Base-by-base conservation (phyloP, 2,329 filamentous ascomycete genomes). In the Sporothrix sp. region DNA sequence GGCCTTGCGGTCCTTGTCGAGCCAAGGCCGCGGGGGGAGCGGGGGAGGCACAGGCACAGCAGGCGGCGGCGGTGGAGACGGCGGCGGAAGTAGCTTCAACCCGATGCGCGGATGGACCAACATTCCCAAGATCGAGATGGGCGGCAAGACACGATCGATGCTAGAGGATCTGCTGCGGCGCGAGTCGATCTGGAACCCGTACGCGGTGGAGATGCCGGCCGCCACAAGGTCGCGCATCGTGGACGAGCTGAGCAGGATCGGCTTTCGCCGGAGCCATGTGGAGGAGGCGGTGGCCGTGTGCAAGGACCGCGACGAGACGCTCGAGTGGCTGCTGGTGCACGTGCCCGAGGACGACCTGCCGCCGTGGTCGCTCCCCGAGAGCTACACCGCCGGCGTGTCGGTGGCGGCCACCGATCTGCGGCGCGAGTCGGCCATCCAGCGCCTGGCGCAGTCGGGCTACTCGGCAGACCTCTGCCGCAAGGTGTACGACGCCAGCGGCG, bases 281-380 rank as follows among this genome's bases (percentile, higher is more conserved):
- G 82, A 94, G 62, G 93, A 98, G 68, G 91, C 93, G 8, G 79
- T 86, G 1, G 81, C 81, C 39, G 81, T 90, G 60, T 96, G 90
- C 70, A 94, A 91, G 65, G 89, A 95, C 63, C 78, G 85, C 27
- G 90, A 96, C 63, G 93, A 98, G 67, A 84, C 88, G 14, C 74
- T 98, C 2, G 91, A 97, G 65, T 98, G 93, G 93, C 75, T 98
- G 14, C 76, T 98, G 44, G 90, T 97, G 47, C 91, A 98, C 66
- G 89, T 98, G 2, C 93, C 93, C 1, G 93, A 98, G 63, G 93
- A 98, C 63, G 93, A 97, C 61, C 71, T 97, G n/a, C 93, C 93
- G 1, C 73, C 78, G 7, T 97, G 91, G 89, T 87, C 87, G 59
- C 71, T 98, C 37, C 93, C 93, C 0, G 90, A 94, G 66, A 86